Evolutionary conservation across 148 eudicot genomes (phyloP).

Genomic region (Polygonum maritimum): DNA sequence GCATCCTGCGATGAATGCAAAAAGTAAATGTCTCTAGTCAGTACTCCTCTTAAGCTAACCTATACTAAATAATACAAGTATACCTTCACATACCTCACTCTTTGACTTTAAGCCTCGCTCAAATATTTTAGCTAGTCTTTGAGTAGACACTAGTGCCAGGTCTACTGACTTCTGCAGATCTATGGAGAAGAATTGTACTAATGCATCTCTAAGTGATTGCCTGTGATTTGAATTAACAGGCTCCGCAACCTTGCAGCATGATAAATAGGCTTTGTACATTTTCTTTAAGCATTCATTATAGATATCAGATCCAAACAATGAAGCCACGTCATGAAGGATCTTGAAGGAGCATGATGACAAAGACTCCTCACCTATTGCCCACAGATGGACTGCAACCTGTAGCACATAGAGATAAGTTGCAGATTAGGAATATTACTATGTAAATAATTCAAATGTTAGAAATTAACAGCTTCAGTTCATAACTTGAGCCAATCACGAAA

Average conservation of each 20-base stretch:
- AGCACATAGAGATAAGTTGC: conserved; percentile 8
- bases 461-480: background rate
- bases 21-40: background rate
- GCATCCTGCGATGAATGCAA: conserved; percentile 51
- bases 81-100: conserved; percentile 43
- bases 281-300: conserved; percentile 61
- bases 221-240: conserved; percentile 37
- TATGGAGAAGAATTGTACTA: conserved; percentile 64
- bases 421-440: conserved; percentile 21
- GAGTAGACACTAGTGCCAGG: conserved; percentile 48
- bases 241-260: conserved; percentile 44
- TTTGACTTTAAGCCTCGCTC: conserved; percentile 48
- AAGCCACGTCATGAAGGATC: conserved; percentile 53
- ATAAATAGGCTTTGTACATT: conserved; percentile 49
- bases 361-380: conserved; percentile 65
- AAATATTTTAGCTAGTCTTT: conserved; percentile 56
- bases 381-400: conserved; percentile 72
- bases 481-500: background rate
- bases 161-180: conserved; percentile 58
- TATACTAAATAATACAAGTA: background rate
- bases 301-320: conserved; percentile 39
- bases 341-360: conserved; percentile 63
- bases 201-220: conserved; percentile 47
- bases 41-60: background rate
- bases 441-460: background rate